These are phyloP conservation scores for Ceratocystiopsis brevicomis DNA, from an alignment of 2,329 filamentous ascomycete species.

Conservation along the genomic window DNA sequence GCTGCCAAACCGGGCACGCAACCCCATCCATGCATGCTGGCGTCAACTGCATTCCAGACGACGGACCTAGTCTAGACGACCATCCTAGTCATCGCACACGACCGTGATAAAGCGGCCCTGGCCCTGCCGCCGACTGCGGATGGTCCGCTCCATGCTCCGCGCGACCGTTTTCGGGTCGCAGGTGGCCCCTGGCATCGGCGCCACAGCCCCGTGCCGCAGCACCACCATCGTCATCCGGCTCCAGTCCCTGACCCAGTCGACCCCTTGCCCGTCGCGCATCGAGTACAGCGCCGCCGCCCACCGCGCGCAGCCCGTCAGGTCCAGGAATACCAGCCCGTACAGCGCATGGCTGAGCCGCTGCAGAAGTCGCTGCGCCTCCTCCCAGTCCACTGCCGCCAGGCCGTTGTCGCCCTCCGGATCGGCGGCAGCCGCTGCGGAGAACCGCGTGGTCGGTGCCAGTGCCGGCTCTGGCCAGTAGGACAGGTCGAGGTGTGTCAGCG, in stretches of 20 bases:
- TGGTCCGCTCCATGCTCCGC: constrained; percentile 7
- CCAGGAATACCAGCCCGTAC: constrained; percentile 41
- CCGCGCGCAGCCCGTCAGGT: constrained; percentile 37
- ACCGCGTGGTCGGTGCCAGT: constrained; percentile 34
- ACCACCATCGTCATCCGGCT: constrained; percentile 9
- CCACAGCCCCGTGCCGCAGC: constrained; percentile 4
- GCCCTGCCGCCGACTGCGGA: constrained; percentile 8
- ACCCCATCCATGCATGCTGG: neutral
- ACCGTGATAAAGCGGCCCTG: constrained; percentile 10
- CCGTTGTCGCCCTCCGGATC: constrained; percentile 20
- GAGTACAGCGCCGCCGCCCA: constrained; percentile 32
- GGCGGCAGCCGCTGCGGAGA: constrained; percentile 15
- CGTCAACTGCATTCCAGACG: neutral
- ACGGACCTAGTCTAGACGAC: too few relatives aligned
- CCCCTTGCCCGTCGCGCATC: constrained; percentile 22
- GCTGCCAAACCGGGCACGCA: too few relatives aligned
- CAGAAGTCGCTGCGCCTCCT: constrained; percentile 36
- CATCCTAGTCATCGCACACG: neutral
- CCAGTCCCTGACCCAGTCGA: constrained; percentile 29
- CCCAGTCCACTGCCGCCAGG: constrained; percentile 23
- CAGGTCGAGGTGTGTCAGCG: constrained; percentile 40
- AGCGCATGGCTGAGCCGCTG: constrained; percentile 32
- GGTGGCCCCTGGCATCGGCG: neutral
- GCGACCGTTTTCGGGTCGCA: constrained; percentile 5
- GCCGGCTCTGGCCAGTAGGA: constrained; percentile 43